Percentiles rank a stretch among this genome's conserved stretches.
phyloP scores from a whole-genome alignment of 805 yeast species.

The Ogataea ganodermae region DNA sequence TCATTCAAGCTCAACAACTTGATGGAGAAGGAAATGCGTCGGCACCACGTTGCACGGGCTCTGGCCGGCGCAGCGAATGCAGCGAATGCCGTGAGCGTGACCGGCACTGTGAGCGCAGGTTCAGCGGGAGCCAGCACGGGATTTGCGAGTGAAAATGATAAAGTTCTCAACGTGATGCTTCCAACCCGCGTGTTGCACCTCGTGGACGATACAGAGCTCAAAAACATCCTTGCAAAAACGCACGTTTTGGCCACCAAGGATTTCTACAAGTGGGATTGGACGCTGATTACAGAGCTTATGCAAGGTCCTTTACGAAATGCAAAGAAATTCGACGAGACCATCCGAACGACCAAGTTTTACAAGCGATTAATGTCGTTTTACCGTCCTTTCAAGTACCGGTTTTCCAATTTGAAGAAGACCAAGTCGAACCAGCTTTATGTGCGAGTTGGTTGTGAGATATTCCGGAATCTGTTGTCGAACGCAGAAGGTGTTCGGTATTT shows the following conservation, averaged over 20 bases:
- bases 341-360: constrained; percentile 79
- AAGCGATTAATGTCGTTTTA: constrained; percentile 83
- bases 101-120: no score
- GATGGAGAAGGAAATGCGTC: constrained; percentile 32
- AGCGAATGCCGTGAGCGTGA: no score
- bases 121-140: no score
- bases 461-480: constrained; percentile 62
- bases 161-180: constrained; percentile 25
- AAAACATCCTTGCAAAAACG: constrained; percentile 64
- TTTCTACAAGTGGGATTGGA: constrained; percentile 88
- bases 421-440: constrained; percentile 58
- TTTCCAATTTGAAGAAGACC: constrained; percentile 54
- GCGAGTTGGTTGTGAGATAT: constrained; percentile 72
- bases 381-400: constrained; percentile 87
- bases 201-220: constrained; percentile 65
- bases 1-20: constrained; percentile 30
- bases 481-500: constrained; percentile 69
- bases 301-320: constrained; percentile 81
- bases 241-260: constrained; percentile 77
- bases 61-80: neutral
- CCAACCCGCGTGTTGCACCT: constrained; percentile 24
- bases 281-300: constrained; percentile 64
- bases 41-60: constrained; percentile 21
- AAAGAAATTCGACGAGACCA: constrained; percentile 71
- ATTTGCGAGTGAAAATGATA: no score